Evolutionary conservation across 2,329 filamentous ascomycete species (phyloP).

Genomic region (Cytospora piceae): DNA sequence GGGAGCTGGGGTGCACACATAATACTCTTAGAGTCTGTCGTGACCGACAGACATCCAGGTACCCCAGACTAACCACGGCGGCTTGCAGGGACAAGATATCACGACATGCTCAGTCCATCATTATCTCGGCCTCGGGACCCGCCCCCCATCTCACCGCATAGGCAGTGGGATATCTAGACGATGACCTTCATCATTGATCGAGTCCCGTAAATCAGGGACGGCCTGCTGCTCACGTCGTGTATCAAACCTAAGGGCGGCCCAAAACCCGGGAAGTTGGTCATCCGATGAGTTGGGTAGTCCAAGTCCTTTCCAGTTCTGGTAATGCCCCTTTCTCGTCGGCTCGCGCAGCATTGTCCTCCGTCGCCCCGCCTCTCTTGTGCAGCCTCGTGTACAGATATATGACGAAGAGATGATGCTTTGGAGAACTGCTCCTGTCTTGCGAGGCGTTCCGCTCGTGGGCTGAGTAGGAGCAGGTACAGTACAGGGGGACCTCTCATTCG

Average conservation of each 20-base stretch:
- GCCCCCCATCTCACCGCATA: slow-evolving; percentile 19
- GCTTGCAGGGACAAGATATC: slow-evolving; percentile 12
- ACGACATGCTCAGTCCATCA: slow-evolving; percentile 13
- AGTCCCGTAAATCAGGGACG: slow-evolving; percentile 5
- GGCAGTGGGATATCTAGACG: background rate
- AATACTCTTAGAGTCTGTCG: background rate
- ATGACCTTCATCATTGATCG: slow-evolving; percentile 7
- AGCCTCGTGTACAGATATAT: slow-evolving; percentile 13
- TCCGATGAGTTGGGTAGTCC: slow-evolving; percentile 8
- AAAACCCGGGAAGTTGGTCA: slow-evolving; percentile 16
- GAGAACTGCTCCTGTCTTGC: background rate
- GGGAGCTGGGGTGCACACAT: background rate
- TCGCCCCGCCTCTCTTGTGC: slow-evolving; percentile 8
- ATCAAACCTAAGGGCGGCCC: slow-evolving; percentile 4
- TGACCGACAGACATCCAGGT: background rate
- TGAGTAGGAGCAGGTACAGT: background rate
- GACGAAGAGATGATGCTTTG: background rate
- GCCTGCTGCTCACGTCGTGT: slow-evolving; percentile 7
- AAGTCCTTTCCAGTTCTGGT: background rate
- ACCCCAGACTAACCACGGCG: slow-evolving; percentile 15
- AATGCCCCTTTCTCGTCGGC: background rate
- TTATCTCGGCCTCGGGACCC: slow-evolving; percentile 3
- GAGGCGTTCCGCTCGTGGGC: background rate
- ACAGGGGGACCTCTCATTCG: background rate
- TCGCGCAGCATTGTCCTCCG: background rate